A percentile compares a stretch with the other conserved stretches of the same genome.
Conservation (phyloP, 1,284 basidiomycete species). For the Leccinum fallax region DNA sequence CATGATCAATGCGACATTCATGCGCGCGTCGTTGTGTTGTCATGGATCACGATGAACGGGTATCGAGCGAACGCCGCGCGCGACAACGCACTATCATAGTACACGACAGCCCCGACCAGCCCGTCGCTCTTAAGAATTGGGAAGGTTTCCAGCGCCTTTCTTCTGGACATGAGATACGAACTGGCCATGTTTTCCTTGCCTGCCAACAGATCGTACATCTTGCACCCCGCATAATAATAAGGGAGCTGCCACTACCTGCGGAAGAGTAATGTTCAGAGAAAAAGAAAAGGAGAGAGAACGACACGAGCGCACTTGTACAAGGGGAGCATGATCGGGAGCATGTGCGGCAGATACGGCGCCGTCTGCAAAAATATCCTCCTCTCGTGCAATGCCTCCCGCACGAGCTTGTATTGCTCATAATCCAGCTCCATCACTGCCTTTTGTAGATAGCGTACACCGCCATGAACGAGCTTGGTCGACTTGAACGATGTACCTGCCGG, state of each 20-base stretch:
- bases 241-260: slow-evolving; percentile 81
- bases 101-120: slow-evolving; percentile 92
- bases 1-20: slow-evolving; percentile 95
- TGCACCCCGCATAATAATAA: slow-evolving; percentile 95
- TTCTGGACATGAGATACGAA: slow-evolving; percentile 93
- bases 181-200: slow-evolving; percentile 97
- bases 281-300: too few relatives aligned
- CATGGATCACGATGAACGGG: slow-evolving; percentile 46
- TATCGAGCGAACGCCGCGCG: neutral
- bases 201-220: slow-evolving; percentile 95
- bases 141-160: slow-evolving; percentile 92
- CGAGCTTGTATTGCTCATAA: slow-evolving; percentile 97
- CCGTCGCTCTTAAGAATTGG: slow-evolving; percentile 96
- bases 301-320: slow-evolving; percentile 72
- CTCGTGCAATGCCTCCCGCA: slow-evolving; percentile 92
- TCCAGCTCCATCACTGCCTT: slow-evolving; percentile 97
- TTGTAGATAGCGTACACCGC: slow-evolving; percentile 95
- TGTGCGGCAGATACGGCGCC: slow-evolving; percentile 89
- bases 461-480: slow-evolving; percentile 97
- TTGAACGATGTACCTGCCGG: slow-evolving; percentile 89
- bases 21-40: slow-evolving; percentile 97
- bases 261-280: too few relatives aligned
- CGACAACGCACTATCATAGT: slow-evolving; percentile 81
- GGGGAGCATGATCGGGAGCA: slow-evolving; percentile 95
- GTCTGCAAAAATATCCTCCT: slow-evolving; percentile 93